These are phyloP conservation scores for Arthrobotrys entomopaga DNA, from an alignment of 2,329 filamentous ascomycete genomes.

Conservation along the genomic window DNA sequence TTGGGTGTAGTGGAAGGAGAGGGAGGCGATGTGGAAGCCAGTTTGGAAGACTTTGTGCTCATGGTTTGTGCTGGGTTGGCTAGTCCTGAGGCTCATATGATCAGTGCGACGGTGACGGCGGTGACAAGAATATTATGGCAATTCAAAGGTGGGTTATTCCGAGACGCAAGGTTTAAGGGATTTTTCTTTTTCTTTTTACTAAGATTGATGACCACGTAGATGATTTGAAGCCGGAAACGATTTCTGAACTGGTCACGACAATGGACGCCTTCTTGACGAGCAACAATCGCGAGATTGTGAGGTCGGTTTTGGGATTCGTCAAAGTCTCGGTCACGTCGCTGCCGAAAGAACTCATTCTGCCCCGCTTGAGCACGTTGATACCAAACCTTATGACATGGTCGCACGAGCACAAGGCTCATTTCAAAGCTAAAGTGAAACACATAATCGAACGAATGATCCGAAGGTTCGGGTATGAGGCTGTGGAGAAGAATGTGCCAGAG, in stretches of 20 bases:
- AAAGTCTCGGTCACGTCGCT: constrained; percentile 93
- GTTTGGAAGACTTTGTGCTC: constrained; percentile 93
- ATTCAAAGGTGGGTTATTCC: constrained; percentile 68
- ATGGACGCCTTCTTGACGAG: constrained; percentile 96
- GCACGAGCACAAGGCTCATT: constrained; percentile 97
- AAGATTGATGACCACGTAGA: constrained; percentile 62
- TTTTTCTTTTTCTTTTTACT: too few relatives aligned
- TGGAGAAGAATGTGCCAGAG: constrained; percentile 84
- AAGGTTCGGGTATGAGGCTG: constrained; percentile 82
- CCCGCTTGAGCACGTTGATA: constrained; percentile 79
- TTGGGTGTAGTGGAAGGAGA: constrained; percentile 81
- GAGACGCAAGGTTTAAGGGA: background rate
- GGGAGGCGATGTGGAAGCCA: constrained; percentile 79
- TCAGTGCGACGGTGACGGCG: constrained; percentile 94
- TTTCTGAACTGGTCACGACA: constrained; percentile 87
- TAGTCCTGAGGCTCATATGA: constrained; percentile 93
- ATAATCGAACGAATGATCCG: constrained; percentile 94
- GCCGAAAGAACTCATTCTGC: constrained; percentile 79
- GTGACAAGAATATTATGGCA: constrained; percentile 93
- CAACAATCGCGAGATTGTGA: constrained; percentile 96
- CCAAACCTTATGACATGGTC: constrained; percentile 95
- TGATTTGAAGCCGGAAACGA: constrained; percentile 73
- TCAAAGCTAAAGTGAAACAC: constrained; percentile 97
- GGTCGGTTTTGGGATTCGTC: constrained; percentile 92
- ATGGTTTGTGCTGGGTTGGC: constrained; percentile 98